These are phyloP conservation scores for Rhodotorula sp. DNA, from an alignment of 1,284 basidiomycete species.

Conservation along the genomic window DNA sequence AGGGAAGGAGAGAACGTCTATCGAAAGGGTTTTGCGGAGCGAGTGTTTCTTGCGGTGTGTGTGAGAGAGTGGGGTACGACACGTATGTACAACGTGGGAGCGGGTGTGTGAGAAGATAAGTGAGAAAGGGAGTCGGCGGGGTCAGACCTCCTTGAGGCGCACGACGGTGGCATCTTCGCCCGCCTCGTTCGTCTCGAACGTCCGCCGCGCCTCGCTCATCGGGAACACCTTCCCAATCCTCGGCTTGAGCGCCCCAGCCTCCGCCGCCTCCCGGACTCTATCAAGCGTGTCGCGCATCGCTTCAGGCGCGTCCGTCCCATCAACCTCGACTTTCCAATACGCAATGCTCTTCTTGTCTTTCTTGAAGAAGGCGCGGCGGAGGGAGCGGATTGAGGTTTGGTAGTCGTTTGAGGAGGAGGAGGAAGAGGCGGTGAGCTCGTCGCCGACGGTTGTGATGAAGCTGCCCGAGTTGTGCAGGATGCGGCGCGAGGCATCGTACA, in stretches of 20 bases:
- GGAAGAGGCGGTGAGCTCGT: conserved; percentile 45
- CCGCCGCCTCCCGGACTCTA: conserved; percentile 30
- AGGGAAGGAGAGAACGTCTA: too few species aligned
- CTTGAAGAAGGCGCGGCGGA: conserved; percentile 50
- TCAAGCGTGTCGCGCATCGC: conserved; percentile 34
- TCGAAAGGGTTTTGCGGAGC: too few species aligned
- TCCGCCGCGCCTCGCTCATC: conserved; percentile 31
- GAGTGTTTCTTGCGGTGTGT: not conserved
- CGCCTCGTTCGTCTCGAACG: conserved; percentile 21
- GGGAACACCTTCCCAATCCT: conserved; percentile 21
- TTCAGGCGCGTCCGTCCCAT: conserved; percentile 29
- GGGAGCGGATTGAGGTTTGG: conserved; percentile 36
- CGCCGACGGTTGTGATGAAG: conserved; percentile 45
- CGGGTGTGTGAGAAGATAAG: not conserved
- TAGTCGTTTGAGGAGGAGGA: conserved; percentile 28
- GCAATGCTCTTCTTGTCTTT: conserved; percentile 50
- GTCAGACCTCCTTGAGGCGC: conserved; percentile 18
- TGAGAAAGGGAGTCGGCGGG: not conserved
- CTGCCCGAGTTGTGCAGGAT: conserved; percentile 48
- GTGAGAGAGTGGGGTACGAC: not conserved
- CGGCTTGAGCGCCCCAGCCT: conserved; percentile 30
- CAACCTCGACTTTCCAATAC: conserved; percentile 44
- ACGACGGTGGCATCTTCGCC: conserved; percentile 19
- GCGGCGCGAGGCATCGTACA: conserved; percentile 51
- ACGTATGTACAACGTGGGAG: not conserved